Percentiles rank a stretch among this genome's conserved stretches.
Conservation (phyloP, 768 basidiomycete genomes). For the Chalciporus piperatus region DNA sequence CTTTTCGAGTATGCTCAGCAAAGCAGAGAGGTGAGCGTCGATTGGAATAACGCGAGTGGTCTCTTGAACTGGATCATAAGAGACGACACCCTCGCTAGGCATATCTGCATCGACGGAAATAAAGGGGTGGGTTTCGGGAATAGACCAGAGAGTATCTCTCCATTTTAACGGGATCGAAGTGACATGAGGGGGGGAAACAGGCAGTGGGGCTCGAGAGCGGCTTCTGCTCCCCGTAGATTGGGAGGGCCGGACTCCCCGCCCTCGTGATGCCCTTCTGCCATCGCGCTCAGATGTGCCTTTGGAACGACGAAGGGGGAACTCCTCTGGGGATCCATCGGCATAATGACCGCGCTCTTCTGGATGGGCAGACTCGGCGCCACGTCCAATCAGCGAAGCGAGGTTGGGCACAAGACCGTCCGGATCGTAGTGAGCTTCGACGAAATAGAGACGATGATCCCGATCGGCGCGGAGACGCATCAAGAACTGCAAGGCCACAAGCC, state of each 20-base stretch:
- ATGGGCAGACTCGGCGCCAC: constrained; percentile 34
- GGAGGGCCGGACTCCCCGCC: constrained; percentile 44
- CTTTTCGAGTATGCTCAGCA: constrained; percentile 64
- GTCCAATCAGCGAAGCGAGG: constrained; percentile 64
- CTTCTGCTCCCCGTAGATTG: constrained; percentile 55
- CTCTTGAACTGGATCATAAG: constrained; percentile 55
- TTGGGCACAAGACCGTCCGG: constrained; percentile 52
- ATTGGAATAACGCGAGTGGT: constrained; percentile 58
- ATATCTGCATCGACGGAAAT: constrained; percentile 51
- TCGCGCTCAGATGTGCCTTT: constrained; percentile 51
- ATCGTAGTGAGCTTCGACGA: constrained; percentile 52
- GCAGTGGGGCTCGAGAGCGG: constrained; percentile 52
- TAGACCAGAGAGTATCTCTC: constrained; percentile 57
- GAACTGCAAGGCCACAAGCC: constrained; percentile 79
- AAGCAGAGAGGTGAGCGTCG: constrained; percentile 64
- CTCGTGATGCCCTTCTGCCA: constrained; percentile 50
- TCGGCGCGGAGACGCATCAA: constrained; percentile 86
- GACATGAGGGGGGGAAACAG: constrained; percentile 24
- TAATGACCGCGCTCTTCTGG: constrained; percentile 27
- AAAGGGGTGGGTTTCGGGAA: constrained; percentile 68
- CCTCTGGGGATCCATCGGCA: constrained; percentile 27
- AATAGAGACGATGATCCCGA: constrained; percentile 83
- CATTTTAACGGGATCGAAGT: constrained; percentile 32
- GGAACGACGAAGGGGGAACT: constrained; percentile 40
- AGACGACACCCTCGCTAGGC: constrained; percentile 64